Conservation (phyloP, 345 rosid species). For the Draba incana region DNA sequence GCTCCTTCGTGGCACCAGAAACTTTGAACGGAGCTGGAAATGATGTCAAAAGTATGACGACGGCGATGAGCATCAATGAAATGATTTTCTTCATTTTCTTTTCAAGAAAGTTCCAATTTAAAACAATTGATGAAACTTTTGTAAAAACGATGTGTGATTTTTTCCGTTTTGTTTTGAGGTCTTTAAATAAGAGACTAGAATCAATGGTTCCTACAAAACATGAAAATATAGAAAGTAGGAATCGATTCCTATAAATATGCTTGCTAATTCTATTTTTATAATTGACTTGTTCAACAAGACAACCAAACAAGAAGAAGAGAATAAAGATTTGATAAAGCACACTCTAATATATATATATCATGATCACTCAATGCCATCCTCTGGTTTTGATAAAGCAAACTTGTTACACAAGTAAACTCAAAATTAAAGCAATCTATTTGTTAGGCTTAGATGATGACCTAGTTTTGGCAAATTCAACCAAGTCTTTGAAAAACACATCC, state of each 20-base stretch:
- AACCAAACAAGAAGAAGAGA: no score
- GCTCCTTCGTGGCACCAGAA: no score
- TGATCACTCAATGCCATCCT: conserved; percentile 4
- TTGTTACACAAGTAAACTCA: conserved; percentile 45
- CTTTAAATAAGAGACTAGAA: no score
- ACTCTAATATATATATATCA: conserved; percentile 11
- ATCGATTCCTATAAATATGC: background rate
- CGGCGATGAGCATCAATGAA: no score
- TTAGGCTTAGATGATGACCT: conserved; percentile 64
- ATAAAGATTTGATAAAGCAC: background rate
- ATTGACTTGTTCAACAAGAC: no score
- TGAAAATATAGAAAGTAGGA: background rate
- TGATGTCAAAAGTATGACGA: no score
- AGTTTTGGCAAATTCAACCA: conserved; percentile 86
- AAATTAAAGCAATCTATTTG: conserved; percentile 41
- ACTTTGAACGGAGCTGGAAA: no score
- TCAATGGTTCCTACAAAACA: background rate
- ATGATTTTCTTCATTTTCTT: no score
- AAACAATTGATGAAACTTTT: no score
- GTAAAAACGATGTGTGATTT: background rate
- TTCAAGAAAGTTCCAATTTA: no score
- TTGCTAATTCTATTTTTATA: background rate
- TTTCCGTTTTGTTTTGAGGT: background rate
- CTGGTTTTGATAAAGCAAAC: background rate
- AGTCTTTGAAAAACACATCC: conserved; percentile 82